Percentiles rank a stretch among this genome's conserved stretches.
These are phyloP conservation scores for Tulasnella sp. DNA, from an alignment of 768 basidiomycete species.

Conservation along the genomic window DNA sequence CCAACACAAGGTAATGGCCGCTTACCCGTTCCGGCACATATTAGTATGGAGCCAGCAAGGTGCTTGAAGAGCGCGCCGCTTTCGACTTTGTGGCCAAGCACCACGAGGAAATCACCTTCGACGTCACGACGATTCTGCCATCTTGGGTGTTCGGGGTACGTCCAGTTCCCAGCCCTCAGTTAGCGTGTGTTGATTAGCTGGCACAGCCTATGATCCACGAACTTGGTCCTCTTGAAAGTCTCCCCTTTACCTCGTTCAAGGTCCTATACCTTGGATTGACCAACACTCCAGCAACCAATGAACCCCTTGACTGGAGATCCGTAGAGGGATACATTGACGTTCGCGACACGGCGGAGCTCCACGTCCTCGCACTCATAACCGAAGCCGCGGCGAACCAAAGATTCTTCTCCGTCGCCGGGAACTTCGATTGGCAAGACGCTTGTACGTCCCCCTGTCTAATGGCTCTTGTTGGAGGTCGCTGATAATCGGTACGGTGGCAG, in stretches of 20 bases:
- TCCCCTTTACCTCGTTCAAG: slow-evolving; percentile 29
- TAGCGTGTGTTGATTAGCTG: no score
- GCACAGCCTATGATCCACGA: slow-evolving; percentile 17
- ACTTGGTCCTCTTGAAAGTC: slow-evolving; percentile 29
- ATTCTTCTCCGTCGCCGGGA: slow-evolving; percentile 6
- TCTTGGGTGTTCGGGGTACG: slow-evolving; percentile 1
- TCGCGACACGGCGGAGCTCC: slow-evolving; percentile 23
- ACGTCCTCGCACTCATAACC: slow-evolving; percentile 20
- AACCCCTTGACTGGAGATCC: slow-evolving; percentile 12
- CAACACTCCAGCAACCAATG: slow-evolving; percentile 2
- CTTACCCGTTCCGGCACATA: no score
- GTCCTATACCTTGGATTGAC: slow-evolving; percentile 17
- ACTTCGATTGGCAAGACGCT: not conserved
- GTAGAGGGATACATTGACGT: slow-evolving; percentile 23
- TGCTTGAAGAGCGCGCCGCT: slow-evolving; percentile 25
- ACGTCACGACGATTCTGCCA: slow-evolving; percentile 18
- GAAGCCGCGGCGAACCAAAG: slow-evolving; percentile 19
- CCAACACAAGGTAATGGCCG: no score
- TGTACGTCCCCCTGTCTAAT: no score
- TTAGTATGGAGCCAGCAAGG: slow-evolving; percentile 25
- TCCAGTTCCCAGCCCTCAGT: no score
- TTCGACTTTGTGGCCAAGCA: slow-evolving; percentile 23
- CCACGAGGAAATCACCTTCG: slow-evolving; percentile 20
- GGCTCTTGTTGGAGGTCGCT: no score
- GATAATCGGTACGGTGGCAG: no score